Conservation (phyloP, 176 grass and related monocot genomes). For the Cocos nucifera region DNA sequence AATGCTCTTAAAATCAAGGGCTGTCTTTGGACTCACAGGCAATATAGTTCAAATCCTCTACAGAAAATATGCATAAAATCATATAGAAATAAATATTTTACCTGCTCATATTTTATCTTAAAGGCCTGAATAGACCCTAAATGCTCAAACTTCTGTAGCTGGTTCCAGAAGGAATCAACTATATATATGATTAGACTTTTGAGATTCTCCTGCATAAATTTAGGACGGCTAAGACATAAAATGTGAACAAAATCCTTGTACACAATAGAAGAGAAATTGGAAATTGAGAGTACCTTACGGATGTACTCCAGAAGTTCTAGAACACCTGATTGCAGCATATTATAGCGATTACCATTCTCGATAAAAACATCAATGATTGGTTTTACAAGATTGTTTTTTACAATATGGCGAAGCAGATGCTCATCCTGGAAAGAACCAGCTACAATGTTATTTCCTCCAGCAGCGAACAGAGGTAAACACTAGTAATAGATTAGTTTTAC, state of each 20-base stretch:
- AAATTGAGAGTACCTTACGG: slow-evolving; percentile 42
- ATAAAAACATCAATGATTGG: slow-evolving; percentile 65
- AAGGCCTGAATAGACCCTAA: slow-evolving; percentile 50
- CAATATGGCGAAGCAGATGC: slow-evolving; percentile 56
- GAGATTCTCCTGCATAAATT: slow-evolving; percentile 59
- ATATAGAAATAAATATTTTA: slow-evolving; percentile 16
- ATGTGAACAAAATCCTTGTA: no score
- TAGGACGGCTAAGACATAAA: no score
- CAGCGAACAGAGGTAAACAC: background rate
- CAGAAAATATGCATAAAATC: no score
- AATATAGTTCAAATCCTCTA: no score
- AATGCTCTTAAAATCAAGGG: background rate
- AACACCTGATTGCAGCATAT: slow-evolving; percentile 69
- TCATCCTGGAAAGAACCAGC: slow-evolving; percentile 51
- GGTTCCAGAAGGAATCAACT: slow-evolving; percentile 45
- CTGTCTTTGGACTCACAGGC: background rate
- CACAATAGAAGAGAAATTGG: no score
- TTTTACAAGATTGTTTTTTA: slow-evolving; percentile 62
- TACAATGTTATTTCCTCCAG: slow-evolving; percentile 1
- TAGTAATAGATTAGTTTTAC: background rate
- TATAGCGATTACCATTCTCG: slow-evolving; percentile 73
- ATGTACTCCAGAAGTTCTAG: slow-evolving; percentile 80
- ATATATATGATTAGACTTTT: slow-evolving; percentile 55
- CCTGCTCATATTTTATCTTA: slow-evolving; percentile 67
- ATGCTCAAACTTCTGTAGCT: slow-evolving; percentile 54